phyloP scores from a whole-genome alignment of 2,329 filamentous ascomycete genomes.

The Boeremia exigua region DNA sequence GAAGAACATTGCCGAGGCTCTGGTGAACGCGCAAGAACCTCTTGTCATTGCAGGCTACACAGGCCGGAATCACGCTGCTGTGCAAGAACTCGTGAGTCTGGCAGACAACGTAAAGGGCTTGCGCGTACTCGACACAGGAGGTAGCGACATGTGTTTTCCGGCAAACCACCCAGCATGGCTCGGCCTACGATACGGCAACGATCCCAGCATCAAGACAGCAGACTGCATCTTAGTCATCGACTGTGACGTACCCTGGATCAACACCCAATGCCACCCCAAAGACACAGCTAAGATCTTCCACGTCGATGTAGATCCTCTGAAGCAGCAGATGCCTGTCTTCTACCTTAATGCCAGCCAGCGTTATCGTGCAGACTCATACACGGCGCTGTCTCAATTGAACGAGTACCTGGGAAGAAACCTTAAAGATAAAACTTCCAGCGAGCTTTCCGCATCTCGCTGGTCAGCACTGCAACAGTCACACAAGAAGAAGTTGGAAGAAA shows the following conservation, averaged over 20 bases:
- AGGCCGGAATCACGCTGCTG: constrained; percentile 70
- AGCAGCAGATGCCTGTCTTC: constrained; percentile 66
- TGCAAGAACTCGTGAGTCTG: constrained; percentile 68
- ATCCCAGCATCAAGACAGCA: constrained; percentile 74
- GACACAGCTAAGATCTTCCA: constrained; percentile 66
- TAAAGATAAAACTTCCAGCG: constrained; percentile 48
- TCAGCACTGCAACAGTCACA: constrained; percentile 64
- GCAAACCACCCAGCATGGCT: constrained; percentile 62
- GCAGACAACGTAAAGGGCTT: constrained; percentile 72
- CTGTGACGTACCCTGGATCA: constrained; percentile 93
- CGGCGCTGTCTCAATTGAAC: constrained; percentile 72
- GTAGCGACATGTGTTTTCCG: constrained; percentile 81
- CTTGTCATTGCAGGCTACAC: constrained; percentile 74
- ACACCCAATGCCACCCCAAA: constrained; percentile 71
- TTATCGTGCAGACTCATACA: constrained; percentile 59
- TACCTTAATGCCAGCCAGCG: constrained; percentile 61
- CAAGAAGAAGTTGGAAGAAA: constrained; percentile 63
- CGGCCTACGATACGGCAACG: constrained; percentile 73
- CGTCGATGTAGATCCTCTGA: constrained; percentile 71
- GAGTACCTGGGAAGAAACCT: constrained; percentile 60
- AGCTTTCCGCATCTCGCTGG: constrained; percentile 56
- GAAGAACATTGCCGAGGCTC: constrained; percentile 64
- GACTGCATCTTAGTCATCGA: constrained; percentile 87
- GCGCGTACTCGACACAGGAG: constrained; percentile 76
- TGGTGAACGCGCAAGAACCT: constrained; percentile 69